Evolutionary conservation across 164 flowering plant species (phyloP).

Genomic region (Umbellularia californica): DNA sequence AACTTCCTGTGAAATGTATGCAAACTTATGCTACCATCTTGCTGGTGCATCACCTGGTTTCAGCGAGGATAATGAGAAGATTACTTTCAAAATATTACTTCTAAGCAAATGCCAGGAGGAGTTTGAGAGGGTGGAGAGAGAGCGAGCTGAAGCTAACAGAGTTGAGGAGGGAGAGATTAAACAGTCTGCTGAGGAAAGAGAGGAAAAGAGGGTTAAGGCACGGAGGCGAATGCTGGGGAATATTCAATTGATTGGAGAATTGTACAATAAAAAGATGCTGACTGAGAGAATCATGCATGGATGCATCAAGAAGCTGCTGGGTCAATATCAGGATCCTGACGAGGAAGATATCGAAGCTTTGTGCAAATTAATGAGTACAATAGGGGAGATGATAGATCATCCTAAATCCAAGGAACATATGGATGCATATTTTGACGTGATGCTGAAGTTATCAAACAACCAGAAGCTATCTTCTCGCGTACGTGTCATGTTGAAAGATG

Average conservation of each 20-base stretch:
- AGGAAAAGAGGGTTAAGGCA: constrained; percentile 55
- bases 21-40: constrained; percentile 66
- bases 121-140: constrained; percentile 79
- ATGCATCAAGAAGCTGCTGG: constrained; percentile 69
- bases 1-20: constrained; percentile 91
- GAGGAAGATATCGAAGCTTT: constrained; percentile 88
- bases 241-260: constrained; percentile 76
- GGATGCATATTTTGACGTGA: constrained; percentile 78
- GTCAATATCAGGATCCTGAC: constrained; percentile 61
- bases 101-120: constrained; percentile 87
- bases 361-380: constrained; percentile 95
- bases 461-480: constrained; percentile 80
- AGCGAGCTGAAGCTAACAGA: constrained; percentile 73
- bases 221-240: constrained; percentile 79
- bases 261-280: constrained; percentile 80
- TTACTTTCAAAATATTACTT: constrained; percentile 69
- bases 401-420: constrained; percentile 69
- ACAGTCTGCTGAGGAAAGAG: constrained; percentile 60
- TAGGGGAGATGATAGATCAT: constrained; percentile 91
- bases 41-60: constrained; percentile 58
- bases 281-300: constrained; percentile 86
- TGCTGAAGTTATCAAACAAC: constrained; percentile 61
- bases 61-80: constrained; percentile 53
- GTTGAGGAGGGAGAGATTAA: constrained; percentile 60
- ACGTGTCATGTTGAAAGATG: constrained; percentile 86